phyloP scores from a whole-genome alignment of 2,329 filamentous ascomycete genomes.

The Colletotrichum nymphaeae region DNA sequence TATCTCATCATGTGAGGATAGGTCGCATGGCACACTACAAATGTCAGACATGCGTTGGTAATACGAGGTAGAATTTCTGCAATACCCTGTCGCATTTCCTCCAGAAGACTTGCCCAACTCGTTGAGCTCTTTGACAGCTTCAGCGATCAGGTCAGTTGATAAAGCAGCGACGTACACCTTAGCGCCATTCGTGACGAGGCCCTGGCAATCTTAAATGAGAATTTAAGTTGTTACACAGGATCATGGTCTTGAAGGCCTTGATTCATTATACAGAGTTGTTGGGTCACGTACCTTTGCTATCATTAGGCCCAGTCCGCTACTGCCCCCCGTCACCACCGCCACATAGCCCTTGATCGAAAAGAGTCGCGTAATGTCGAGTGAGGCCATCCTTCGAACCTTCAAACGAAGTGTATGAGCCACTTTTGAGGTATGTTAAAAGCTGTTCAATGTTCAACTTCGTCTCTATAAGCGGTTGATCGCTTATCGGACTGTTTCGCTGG shows the following conservation, averaged over 20 bases:
- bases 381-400: not conserved
- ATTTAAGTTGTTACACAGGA: too few relatives aligned
- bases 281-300: conserved; percentile 49
- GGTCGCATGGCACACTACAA: not conserved
- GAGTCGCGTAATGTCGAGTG: conserved; percentile 27
- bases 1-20: not conserved
- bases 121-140: not conserved
- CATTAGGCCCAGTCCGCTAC: conserved; percentile 59
- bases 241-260: too few relatives aligned
- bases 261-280: too few relatives aligned
- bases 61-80: not conserved
- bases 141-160: not conserved
- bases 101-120: not conserved
- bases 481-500: not conserved
- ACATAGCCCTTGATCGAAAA: conserved; percentile 46
- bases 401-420: not conserved
- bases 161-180: conserved; percentile 3
- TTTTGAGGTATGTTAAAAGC: not conserved
- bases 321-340: conserved; percentile 50
- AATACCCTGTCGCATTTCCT: not conserved
- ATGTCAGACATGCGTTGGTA: not conserved
- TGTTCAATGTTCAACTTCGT: not conserved
- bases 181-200: conserved; percentile 2
- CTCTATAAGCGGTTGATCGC: too few relatives aligned
- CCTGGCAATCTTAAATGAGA: not conserved